Conservation (phyloP, 2,329 filamentous ascomycete species). For the Ophiosphaerella korrae region DNA sequence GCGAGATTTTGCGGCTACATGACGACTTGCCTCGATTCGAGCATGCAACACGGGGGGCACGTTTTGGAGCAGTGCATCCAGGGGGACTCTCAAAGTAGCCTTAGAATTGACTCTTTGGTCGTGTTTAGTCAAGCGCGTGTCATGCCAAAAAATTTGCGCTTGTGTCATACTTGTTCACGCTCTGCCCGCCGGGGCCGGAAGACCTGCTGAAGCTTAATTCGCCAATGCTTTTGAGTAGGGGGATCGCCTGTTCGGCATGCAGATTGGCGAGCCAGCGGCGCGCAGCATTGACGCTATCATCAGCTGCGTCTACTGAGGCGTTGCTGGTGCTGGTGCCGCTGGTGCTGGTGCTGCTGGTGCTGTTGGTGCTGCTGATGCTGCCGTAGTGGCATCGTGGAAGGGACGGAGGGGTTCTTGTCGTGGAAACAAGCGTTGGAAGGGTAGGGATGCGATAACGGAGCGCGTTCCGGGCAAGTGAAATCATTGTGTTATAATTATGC, state of each 20-base stretch:
- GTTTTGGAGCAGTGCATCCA: conserved; percentile 58
- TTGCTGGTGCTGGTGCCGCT: conserved; percentile 31
- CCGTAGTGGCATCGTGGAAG: conserved; percentile 3
- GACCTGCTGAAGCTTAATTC: conserved; percentile 67
- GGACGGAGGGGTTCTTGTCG: conserved; percentile 10
- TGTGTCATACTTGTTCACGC: conserved; percentile 67
- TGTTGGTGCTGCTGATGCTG: conserved; percentile 13
- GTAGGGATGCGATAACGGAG: conserved; percentile 6
- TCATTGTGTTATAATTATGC: background rate
- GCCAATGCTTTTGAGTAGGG: conserved; percentile 55
- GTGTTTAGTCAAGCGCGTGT: conserved; percentile 45
- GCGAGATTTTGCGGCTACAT: conserved; percentile 59
- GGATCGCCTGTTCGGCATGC: conserved; percentile 57
- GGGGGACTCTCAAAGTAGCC: conserved; percentile 64
- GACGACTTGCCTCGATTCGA: conserved; percentile 59
- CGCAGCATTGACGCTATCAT: conserved; percentile 45
- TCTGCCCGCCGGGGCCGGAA: conserved; percentile 69
- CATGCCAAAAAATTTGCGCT: conserved; percentile 12
- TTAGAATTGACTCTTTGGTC: conserved; percentile 66
- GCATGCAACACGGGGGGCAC: conserved; percentile 61
- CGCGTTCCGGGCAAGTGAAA: conserved; percentile 1
- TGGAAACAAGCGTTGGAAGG: conserved; percentile 5
- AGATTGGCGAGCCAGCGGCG: conserved; percentile 63
- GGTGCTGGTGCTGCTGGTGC: conserved; percentile 26
- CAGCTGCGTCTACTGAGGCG: too few species aligned